A percentile compares a stretch with the other conserved stretches of the same genome.
Conservation (phyloP, 2,329 filamentous ascomycete species). For the Mycosphaerella sp. region DNA sequence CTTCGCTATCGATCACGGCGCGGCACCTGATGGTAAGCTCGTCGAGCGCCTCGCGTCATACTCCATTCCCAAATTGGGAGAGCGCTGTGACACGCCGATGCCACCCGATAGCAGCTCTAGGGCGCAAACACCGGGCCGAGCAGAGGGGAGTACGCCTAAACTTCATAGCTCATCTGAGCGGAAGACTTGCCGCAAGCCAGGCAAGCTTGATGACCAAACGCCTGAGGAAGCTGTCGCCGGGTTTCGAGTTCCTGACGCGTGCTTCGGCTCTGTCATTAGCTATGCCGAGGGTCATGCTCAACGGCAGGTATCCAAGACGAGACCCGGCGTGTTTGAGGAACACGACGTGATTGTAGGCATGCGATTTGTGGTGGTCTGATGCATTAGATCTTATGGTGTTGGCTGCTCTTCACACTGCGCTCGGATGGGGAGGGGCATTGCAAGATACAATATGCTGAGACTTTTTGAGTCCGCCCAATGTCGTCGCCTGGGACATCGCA, state of each 20-base stretch:
- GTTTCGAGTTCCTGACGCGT: constrained; percentile 23
- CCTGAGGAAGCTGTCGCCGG: constrained; percentile 14
- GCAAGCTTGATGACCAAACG: constrained; percentile 4
- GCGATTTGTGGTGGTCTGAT: constrained; percentile 37
- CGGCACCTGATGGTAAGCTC: constrained; percentile 8
- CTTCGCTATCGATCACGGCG: constrained; percentile 14
- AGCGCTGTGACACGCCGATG: neutral
- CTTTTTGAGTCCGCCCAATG: no score
- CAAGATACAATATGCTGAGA: neutral
- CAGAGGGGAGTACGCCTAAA: neutral
- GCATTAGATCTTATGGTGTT: neutral
- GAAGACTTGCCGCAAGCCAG: neutral
- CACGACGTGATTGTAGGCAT: constrained; percentile 39
- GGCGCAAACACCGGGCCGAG: neutral
- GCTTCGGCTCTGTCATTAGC: constrained; percentile 21
- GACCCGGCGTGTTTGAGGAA: constrained; percentile 39
- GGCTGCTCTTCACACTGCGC: neutral
- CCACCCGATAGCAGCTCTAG: neutral
- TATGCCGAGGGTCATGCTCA: constrained; percentile 29
- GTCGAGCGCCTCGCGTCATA: constrained; percentile 7
- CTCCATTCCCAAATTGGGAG: neutral
- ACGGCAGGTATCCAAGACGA: constrained; percentile 37
- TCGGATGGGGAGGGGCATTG: neutral
- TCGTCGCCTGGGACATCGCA: neutral
- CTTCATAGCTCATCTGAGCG: neutral